Evolutionary conservation across 306 rosid species (phyloP), one percentile per base, ranked within the genome.

Genomic region (apple (Malus domestica)): DNA sequence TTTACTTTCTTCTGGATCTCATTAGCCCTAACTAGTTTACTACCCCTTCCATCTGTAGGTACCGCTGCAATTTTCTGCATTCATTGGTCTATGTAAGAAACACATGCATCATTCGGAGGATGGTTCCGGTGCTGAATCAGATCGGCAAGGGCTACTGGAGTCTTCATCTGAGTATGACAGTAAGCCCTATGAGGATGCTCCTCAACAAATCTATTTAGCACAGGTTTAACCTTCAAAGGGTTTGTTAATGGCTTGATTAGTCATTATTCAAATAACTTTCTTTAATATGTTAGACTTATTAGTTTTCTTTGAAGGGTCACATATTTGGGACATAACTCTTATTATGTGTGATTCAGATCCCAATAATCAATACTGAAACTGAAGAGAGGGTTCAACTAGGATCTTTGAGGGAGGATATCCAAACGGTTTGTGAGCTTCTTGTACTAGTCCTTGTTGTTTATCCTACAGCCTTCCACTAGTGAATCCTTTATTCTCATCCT

Each of bases 181-280:
- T 85, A 84, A 80, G 76, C 69, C 85, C 19, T 68, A 78, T 79
- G 96, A 89, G 77, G 84, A 74, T 71, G 85, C 76, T 86, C 78
- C 90, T 20, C 79, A 83, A 76, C 93, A 88, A 88, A 79, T 89
- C 83, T 96, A 92, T 85, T 88, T 96, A 86, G 99, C 99, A 0
- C 99, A 96, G 99, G 99, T 96, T 73, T 60, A 71, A 72, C 73
- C 59, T 80, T 76, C 69, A 32, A 68, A 46, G 20, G 44, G 54
- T 67, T 55, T 77, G 58, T 54, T 78, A 16, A 55, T 16, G 30
- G 15, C 33, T 20, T 78, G 1, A 20, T 12, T 32, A 32, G 25
- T 40, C 44, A 38, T 25, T 68, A 23, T 77, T 80, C 40, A 72
- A 57, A 30, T 75, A 23, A 42, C 55, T 59, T 23, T 25, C 42